phyloP scores from a whole-genome alignment of 2,329 filamentous ascomycete species.

The Talaromyces funiculosus region DNA sequence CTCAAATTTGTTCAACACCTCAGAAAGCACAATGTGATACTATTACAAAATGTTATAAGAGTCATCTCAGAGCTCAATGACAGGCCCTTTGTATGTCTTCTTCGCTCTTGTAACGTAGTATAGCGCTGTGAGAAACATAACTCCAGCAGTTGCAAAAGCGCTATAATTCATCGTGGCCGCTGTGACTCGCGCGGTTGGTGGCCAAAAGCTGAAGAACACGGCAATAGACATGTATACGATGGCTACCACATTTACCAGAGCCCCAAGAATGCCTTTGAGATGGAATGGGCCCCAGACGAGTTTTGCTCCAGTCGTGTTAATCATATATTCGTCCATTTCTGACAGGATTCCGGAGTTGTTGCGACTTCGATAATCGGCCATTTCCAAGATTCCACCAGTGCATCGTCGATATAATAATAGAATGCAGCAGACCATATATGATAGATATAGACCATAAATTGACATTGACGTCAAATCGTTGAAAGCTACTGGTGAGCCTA shows the following conservation, averaged over 20 bases:
- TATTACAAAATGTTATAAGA: neutral
- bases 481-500: constrained; percentile 46
- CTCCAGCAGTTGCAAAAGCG: constrained; percentile 35
- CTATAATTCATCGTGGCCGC: constrained; percentile 46
- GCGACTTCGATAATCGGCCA: constrained; percentile 18
- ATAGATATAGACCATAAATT: constrained; percentile 41
- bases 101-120: constrained; percentile 34
- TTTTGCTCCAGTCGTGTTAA: constrained; percentile 15
- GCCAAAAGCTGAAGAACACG: constrained; percentile 47
- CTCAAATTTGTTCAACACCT: neutral
- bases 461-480: constrained; percentile 47
- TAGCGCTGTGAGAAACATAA: constrained; percentile 32
- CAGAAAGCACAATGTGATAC: neutral
- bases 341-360: neutral
- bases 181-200: constrained; percentile 32
- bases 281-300: constrained; percentile 23
- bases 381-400: constrained; percentile 29
- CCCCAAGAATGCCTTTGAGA: constrained; percentile 38
- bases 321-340: constrained; percentile 24
- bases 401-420: constrained; percentile 41
- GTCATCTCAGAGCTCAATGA: constrained; percentile 18
- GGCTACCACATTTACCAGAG: constrained; percentile 40
- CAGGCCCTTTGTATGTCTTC: constrained; percentile 27
- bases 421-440: constrained; percentile 45
- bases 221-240: constrained; percentile 40